These are phyloP conservation scores for Pseudogymnoascus sp. DNA, from an alignment of 2,329 filamentous ascomycete genomes.

Conservation along the genomic window DNA sequence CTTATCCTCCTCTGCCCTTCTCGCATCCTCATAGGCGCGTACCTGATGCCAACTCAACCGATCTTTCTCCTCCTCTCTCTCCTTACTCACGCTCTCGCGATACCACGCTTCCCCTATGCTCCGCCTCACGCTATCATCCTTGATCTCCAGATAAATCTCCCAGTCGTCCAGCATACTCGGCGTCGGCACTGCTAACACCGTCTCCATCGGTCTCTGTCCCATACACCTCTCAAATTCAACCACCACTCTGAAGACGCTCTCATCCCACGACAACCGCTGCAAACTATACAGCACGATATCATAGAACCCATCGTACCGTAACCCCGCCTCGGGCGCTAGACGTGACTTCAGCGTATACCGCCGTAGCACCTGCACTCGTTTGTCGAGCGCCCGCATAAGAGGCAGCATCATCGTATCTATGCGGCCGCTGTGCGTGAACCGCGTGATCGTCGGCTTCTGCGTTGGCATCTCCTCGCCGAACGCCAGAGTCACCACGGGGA, in stretches of 20 bases:
- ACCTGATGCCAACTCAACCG: constrained; percentile 13
- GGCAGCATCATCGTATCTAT: constrained; percentile 40
- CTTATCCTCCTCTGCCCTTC: constrained; percentile 9
- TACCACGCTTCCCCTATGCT: constrained; percentile 33
- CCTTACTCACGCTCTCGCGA: constrained; percentile 11
- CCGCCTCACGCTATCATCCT: constrained; percentile 31
- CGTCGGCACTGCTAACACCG: constrained; percentile 38
- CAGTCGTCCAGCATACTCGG: constrained; percentile 52
- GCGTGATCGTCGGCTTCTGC: constrained; percentile 27
- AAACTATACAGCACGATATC: constrained; percentile 20
- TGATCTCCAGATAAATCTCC: constrained; percentile 40
- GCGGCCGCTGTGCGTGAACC: constrained; percentile 39
- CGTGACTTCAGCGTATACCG: constrained; percentile 43
- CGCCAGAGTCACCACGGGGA: constrained; percentile 42
- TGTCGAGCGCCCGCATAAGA: constrained; percentile 42
- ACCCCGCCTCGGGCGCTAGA: constrained; percentile 42
- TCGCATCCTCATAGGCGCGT: not conserved
- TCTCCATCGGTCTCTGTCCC: constrained; percentile 35
- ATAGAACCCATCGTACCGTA: constrained; percentile 52
- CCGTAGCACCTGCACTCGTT: constrained; percentile 43
- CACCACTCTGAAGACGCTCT: constrained; percentile 9
- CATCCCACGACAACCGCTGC: not conserved
- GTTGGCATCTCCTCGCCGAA: constrained; percentile 41
- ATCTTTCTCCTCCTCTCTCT: constrained; percentile 13
- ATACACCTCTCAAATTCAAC: constrained; percentile 39